Conservation (phyloP, 2,329 filamentous ascomycete species). For the Cladorrhinum sp. region DNA sequence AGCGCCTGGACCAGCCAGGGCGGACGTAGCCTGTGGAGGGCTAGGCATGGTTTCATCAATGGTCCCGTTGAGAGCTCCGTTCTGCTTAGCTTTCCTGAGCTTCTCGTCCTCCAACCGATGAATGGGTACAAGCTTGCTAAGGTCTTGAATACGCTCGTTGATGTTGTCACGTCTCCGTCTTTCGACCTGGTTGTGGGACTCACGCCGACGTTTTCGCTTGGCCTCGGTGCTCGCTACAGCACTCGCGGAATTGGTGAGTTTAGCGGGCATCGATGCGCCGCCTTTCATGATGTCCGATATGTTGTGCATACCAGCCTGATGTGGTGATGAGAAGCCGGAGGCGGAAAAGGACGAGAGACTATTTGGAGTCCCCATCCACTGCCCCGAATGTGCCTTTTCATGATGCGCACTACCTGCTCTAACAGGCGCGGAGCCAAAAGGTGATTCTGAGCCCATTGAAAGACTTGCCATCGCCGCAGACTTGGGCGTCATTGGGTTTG, state of each 20-base stretch:
- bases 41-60: conserved; percentile 62
- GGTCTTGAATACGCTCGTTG: conserved; percentile 95
- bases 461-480: conserved; percentile 73
- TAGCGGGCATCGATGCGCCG: conserved; percentile 83
- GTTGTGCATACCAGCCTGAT: conserved; percentile 63
- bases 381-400: conserved; percentile 80
- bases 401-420: conserved; percentile 64
- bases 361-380: conserved; percentile 85
- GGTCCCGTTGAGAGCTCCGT: conserved; percentile 80
- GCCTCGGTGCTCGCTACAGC: conserved; percentile 81
- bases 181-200: conserved; percentile 96
- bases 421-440: conserved; percentile 76
- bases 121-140: conserved; percentile 86
- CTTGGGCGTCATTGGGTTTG: conserved; percentile 83
- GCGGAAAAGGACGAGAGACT: conserved; percentile 84
- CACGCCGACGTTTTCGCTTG: conserved; percentile 84
- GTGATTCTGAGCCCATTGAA: conserved; percentile 65
- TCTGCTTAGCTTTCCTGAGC: conserved; percentile 89
- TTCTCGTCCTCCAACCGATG: conserved; percentile 97
- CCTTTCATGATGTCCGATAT: conserved; percentile 84
- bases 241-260: conserved; percentile 57
- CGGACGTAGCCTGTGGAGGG: conserved; percentile 77
- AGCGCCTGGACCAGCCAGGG: conserved; percentile 80
- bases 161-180: conserved; percentile 94
- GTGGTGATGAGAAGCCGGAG: conserved; percentile 83